A percentile compares a stretch with the other conserved stretches of the same genome.
phyloP scores from a whole-genome alignment of 2,329 filamentous ascomycete genomes.

The Peltaster fructicola region DNA sequence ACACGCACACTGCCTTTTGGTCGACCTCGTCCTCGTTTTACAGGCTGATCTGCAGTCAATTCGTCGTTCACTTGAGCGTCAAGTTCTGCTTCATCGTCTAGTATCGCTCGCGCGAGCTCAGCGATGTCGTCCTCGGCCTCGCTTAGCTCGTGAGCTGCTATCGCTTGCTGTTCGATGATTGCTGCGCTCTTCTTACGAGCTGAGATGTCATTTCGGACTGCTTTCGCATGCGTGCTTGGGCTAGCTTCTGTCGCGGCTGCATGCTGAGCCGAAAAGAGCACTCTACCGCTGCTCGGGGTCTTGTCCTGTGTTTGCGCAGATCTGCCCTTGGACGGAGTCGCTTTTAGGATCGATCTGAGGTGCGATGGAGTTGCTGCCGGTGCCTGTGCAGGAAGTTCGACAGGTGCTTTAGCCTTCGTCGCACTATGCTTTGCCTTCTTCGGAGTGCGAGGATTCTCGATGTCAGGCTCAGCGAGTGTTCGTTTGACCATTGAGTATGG shows the following conservation, averaged over 20 bases:
- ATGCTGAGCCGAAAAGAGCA: constrained; percentile 28
- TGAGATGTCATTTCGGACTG: constrained; percentile 59
- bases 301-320: constrained; percentile 9
- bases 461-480: no score
- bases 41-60: constrained; percentile 21
- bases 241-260: constrained; percentile 14
- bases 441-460: no score
- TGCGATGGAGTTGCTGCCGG: constrained; percentile 15
- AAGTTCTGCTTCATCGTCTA: constrained; percentile 17
- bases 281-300: constrained; percentile 29
- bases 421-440: no score
- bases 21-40: constrained; percentile 32
- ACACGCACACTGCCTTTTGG: constrained; percentile 37
- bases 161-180: constrained; percentile 52
- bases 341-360: constrained; percentile 17
- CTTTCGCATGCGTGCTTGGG: constrained; percentile 32
- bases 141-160: constrained; percentile 43
- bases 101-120: constrained; percentile 11
- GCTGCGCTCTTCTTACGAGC: constrained; percentile 72
- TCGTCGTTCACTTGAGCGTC: constrained; percentile 14
- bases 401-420: no score
- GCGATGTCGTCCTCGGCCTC: constrained; percentile 24
- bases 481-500: no score
- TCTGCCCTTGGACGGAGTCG: constrained; percentile 13
- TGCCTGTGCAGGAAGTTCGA: no score